Percentiles rank a stretch among this genome's conserved stretches.
These are phyloP conservation scores for Diaporthe nobilis DNA, from an alignment of 2,329 filamentous ascomycete genomes.

Conservation along the genomic window DNA sequence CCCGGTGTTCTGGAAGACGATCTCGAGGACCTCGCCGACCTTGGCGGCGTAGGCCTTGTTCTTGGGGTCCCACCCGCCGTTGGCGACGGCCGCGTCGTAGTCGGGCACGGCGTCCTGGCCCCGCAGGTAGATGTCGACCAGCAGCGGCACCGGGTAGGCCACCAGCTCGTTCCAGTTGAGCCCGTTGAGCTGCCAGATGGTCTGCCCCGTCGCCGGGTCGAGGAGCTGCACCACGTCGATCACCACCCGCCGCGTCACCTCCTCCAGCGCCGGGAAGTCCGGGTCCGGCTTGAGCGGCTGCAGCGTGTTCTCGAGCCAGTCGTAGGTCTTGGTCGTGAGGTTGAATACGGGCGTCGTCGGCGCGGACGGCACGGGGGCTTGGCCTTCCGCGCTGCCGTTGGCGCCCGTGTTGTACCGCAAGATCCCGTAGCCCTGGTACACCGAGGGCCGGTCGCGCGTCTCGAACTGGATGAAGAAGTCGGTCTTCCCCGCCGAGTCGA, in stretches of 20 bases:
- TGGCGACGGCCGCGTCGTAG: conserved; percentile 63
- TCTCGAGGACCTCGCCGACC: conserved; percentile 69
- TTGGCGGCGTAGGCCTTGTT: conserved; percentile 65
- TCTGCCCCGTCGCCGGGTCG: conserved; percentile 48
- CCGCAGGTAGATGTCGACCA: conserved; percentile 66
- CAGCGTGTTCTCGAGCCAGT: conserved; percentile 65
- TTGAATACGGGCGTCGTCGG: conserved; percentile 51
- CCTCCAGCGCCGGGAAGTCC: conserved; percentile 56
- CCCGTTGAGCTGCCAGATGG: conserved; percentile 59
- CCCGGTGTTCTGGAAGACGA: conserved; percentile 53
- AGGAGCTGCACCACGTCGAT: conserved; percentile 60
- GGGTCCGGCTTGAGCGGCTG: conserved; percentile 50
- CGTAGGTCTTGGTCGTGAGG: conserved; percentile 52
- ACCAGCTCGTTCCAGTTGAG: conserved; percentile 60
- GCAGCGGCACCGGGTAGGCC: conserved; percentile 55
- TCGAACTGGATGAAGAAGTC: conserved; percentile 60
- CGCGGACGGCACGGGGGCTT: conserved; percentile 41
- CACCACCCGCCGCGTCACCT: conserved; percentile 65
- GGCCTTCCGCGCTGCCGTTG: conserved; percentile 41
- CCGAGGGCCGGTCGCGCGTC: conserved; percentile 62
- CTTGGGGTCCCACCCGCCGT: conserved; percentile 67
- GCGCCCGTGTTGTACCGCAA: conserved; percentile 58
- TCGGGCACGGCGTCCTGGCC: conserved; percentile 62
- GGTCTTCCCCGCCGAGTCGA: conserved; percentile 53
- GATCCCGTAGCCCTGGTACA: conserved; percentile 63